phyloP scores from a whole-genome alignment of 2,329 filamentous ascomycete genomes.

The Trichoderma breve region DNA sequence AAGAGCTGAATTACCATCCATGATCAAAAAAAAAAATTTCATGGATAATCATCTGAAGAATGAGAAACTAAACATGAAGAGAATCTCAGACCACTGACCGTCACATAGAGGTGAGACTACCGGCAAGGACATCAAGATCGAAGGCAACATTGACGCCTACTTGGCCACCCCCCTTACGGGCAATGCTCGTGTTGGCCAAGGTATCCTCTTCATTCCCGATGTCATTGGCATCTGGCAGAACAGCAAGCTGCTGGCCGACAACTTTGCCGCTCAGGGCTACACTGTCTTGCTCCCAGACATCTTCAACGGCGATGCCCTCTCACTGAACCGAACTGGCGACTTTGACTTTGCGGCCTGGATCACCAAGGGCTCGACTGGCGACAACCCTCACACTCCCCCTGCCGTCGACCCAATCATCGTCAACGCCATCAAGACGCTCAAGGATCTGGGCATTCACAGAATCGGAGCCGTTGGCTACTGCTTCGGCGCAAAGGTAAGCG shows the following conservation, averaged over 20 bases:
- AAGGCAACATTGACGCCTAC: slow-evolving; percentile 26
- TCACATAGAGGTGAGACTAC: slow-evolving; percentile 14
- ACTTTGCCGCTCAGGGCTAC: slow-evolving; percentile 36
- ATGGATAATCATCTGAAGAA: not conserved
- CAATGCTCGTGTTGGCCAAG: slow-evolving; percentile 7
- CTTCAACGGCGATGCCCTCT: slow-evolving; percentile 38
- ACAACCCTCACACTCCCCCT: slow-evolving; percentile 40
- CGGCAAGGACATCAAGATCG: slow-evolving; percentile 18
- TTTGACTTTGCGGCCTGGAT: slow-evolving; percentile 35
- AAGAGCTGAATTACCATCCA: not conserved
- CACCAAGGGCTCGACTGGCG: slow-evolving; percentile 40
- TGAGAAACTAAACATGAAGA: not conserved
- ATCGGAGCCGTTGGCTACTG: slow-evolving; percentile 70
- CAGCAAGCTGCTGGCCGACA: slow-evolving; percentile 38
- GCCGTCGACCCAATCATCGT: slow-evolving; percentile 32
- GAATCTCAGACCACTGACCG: not conserved
- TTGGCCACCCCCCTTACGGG: slow-evolving; percentile 22
- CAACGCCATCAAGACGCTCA: slow-evolving; percentile 50
- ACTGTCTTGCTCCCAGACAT: slow-evolving; percentile 33
- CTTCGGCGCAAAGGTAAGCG: slow-evolving; percentile 66
- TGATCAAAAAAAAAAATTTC: not conserved
- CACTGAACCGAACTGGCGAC: slow-evolving; percentile 42
- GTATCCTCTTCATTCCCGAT: slow-evolving; percentile 21
- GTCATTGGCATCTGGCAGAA: slow-evolving; percentile 42
- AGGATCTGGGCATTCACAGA: slow-evolving; percentile 54